Evolutionary conservation across 2,329 filamentous ascomycete species (phyloP).

Genomic region (Pseudocercospora ulei): DNA sequence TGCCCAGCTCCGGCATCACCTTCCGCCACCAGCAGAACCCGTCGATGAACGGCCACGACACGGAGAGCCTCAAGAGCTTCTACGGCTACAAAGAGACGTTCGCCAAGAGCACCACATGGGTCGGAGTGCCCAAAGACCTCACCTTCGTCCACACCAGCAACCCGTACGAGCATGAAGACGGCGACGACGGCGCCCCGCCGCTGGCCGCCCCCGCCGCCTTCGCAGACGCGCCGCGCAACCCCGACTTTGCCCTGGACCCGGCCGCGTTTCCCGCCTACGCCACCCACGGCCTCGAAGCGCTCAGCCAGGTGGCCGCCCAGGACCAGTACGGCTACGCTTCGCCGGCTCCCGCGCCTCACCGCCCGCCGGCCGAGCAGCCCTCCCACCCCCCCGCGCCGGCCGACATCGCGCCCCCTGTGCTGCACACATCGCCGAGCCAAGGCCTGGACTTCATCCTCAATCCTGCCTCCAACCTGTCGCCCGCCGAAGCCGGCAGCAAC

Average conservation of each 20-base stretch:
- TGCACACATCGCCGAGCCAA: constrained; percentile 15
- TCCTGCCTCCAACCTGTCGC: constrained; percentile 36
- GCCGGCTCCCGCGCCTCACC: constrained; percentile 23
- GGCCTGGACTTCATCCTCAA: constrained; percentile 52
- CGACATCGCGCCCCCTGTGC: constrained; percentile 22
- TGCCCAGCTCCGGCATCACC: constrained; percentile 53
- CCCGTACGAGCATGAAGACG: constrained; percentile 46
- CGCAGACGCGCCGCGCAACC: constrained; percentile 1
- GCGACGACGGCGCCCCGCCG: constrained; percentile 9
- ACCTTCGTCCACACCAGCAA: constrained; percentile 55
- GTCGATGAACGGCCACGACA: constrained; percentile 51
- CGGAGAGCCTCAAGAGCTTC: constrained; percentile 48
- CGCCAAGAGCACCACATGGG: constrained; percentile 51
- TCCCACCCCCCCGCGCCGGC: constrained; percentile 11
- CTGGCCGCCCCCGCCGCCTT: background rate
- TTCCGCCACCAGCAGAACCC: constrained; percentile 62
- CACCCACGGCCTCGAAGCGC: constrained; percentile 46
- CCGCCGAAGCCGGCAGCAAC: constrained; percentile 22
- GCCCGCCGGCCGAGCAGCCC: constrained; percentile 26
- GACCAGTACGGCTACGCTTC: constrained; percentile 36
- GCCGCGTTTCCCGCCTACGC: constrained; percentile 26
- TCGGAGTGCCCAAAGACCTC: constrained; percentile 52
- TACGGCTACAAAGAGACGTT: constrained; percentile 60
- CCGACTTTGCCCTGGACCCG: constrained; percentile 13
- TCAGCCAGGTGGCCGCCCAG: constrained; percentile 45